Conservation (phyloP, 2,329 filamentous ascomycete species). For the Fusarium pseudograminearum region DNA sequence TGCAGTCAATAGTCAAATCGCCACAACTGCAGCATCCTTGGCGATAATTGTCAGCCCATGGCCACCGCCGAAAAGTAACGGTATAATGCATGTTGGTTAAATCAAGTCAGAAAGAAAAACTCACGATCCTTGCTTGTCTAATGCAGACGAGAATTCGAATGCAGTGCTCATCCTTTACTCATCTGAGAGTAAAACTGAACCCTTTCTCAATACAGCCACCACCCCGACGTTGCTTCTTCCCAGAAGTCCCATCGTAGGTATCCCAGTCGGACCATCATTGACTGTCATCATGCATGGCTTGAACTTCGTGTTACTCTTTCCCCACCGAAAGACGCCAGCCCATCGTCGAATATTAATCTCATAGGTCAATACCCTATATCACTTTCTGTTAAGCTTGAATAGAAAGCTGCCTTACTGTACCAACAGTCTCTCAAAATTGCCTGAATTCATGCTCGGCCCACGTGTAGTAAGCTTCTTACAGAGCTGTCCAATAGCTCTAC, state of each 20-base stretch:
- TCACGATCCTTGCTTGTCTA: background rate
- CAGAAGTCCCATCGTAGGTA: background rate
- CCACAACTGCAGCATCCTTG: constrained; percentile 32
- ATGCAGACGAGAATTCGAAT: background rate
- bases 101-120: constrained; percentile 1
- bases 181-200: background rate
- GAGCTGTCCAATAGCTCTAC: background rate
- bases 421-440: constrained; percentile 21
- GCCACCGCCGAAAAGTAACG: background rate
- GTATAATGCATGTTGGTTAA: background rate
- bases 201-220: background rate
- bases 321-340: background rate
- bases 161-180: background rate
- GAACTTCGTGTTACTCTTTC: constrained; percentile 4
- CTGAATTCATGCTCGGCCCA: constrained; percentile 9
- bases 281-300: background rate
- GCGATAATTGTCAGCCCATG: constrained; percentile 18
- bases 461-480: constrained; percentile 18
- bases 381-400: background rate
- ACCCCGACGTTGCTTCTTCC: constrained; percentile 6
- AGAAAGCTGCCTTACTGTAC: constrained; percentile 5
- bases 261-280: constrained; percentile 14
- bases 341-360: background rate
- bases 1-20: background rate
- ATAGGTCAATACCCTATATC: background rate